These are phyloP conservation scores for Lodderomyces margitis DNA, from an alignment of 1,139 yeast species.

Conservation along the genomic window DNA sequence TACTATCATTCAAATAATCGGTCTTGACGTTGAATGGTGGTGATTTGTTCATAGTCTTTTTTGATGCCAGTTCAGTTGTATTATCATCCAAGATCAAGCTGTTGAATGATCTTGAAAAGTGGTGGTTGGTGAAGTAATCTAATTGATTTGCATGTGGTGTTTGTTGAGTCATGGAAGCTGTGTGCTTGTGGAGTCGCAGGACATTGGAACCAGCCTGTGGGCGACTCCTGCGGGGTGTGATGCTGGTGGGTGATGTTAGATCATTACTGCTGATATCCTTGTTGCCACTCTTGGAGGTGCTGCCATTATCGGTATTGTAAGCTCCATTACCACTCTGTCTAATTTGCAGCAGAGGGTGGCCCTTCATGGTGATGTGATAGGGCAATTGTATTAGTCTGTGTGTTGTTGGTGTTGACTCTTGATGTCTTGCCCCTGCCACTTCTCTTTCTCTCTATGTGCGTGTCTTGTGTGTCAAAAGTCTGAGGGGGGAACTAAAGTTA, in stretches of 20 bases:
- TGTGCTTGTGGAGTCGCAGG: background rate
- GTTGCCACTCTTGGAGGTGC: conserved; percentile 1
- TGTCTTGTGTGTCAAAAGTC: too few relatives aligned
- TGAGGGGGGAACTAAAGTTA: too few relatives aligned
- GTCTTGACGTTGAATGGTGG: conserved; percentile 46
- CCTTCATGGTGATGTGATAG: conserved; percentile 3
- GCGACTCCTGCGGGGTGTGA: background rate
- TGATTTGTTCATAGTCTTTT: conserved; percentile 33
- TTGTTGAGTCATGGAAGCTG: conserved; percentile 8
- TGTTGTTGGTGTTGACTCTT: conserved; percentile 3
- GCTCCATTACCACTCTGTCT: background rate
- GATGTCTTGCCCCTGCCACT: background rate
- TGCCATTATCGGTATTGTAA: background rate
- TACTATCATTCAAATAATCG: conserved; percentile 26
- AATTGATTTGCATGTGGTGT: conserved; percentile 18
- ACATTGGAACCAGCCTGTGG: background rate
- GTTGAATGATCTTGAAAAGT: conserved; percentile 46
- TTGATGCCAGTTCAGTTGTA: conserved; percentile 1
- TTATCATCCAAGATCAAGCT: conserved; percentile 43
- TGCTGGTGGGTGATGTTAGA: background rate
- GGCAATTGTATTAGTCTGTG: too few relatives aligned
- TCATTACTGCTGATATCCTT: background rate
- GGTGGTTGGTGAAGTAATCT: conserved; percentile 41
- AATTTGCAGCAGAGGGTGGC: conserved; percentile 1
- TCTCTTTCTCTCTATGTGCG: background rate